Evolutionary conservation across 1,284 basidiomycete genomes (phyloP), one percentile per base, ranked within the genome.

Genomic region (Ganoderma lucidum): DNA sequence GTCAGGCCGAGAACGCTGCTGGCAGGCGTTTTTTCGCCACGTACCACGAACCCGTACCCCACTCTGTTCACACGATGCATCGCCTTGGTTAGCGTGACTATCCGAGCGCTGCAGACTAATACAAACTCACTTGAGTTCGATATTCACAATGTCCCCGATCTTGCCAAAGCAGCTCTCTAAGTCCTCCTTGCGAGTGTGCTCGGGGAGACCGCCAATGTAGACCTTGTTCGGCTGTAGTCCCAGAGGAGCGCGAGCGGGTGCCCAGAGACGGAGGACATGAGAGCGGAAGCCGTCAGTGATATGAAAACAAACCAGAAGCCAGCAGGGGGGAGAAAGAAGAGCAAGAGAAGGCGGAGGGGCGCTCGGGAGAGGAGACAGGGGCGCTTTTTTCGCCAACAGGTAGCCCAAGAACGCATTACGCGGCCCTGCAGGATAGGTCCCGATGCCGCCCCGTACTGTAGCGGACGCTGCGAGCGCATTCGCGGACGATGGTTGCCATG

Each of bases 161-260:
- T 94, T 93, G 66, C 92, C 92, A 80, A 95, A 95, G 80, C 94
- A 95, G 74, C 87, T 92, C 78, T 89, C 90, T 39, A 95, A 82
- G 78, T 95, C 93, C 82, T 94, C 93, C 81, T 90, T 87, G 73
- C 91, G 90, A 65, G 93, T 95, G 75, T 93, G 87, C 81, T 94
- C 92, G 70, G 93, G 94, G 71, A 95, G 87, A 74, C 93, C 93
- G 77, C 93, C 93, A 78, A 95, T 90, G 79, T 95, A 95, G 80
- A 95, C 91, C 84, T 95, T 95, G 84, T 94, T 94, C 82, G 92
- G 91, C 93, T 95, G 81, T 74, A 86, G 83, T 84, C 67, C 86
- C 84, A 88, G 61, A 71, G 81, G 84, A 81, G 86, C 91, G 83
- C 62, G 32, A 42, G 30, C 19, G 35, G 85, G 76, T 82, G 79